Evolutionary conservation across 208 protist species (phyloP).

Genomic region (Crithidia brevicula): DNA sequence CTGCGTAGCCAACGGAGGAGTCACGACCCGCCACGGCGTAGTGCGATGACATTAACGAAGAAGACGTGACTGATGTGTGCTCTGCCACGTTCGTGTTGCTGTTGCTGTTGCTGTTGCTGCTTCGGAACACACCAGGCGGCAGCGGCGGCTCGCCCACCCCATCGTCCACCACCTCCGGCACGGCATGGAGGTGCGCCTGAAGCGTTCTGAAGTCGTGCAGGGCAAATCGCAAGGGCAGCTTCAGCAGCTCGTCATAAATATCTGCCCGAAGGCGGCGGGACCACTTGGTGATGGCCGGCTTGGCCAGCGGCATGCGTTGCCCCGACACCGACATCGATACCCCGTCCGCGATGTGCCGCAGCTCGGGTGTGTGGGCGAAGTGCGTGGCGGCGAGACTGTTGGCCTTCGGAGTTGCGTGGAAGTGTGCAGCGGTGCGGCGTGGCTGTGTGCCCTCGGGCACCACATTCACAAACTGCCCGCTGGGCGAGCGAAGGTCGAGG

Average conservation of each 20-base stretch:
- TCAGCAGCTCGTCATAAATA: conserved; percentile 89
- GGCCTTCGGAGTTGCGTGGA: conserved; percentile 40
- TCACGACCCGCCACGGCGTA: conserved; percentile 55
- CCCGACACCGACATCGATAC: conserved; percentile 25
- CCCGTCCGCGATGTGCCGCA: conserved; percentile 31
- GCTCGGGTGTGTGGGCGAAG: conserved; percentile 26
- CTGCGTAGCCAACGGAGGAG: conserved; percentile 71
- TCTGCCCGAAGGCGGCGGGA: conserved; percentile 65
- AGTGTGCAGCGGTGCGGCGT: conserved; percentile 35
- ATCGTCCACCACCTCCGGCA: not conserved
- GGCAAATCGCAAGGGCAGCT: conserved; percentile 81
- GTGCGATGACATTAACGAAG: conserved; percentile 17
- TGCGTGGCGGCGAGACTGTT: conserved; percentile 33
- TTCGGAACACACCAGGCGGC: conserved; percentile 30
- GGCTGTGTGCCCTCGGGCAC: conserved; percentile 52
- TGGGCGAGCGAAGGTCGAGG: conserved; percentile 51
- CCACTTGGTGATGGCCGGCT: conserved; percentile 50
- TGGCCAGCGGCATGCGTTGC: conserved; percentile 28
- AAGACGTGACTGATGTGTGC: not conserved
- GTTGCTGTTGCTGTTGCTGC: not conserved
- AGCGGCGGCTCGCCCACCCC: conserved; percentile 5
- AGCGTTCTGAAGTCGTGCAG: conserved; percentile 78
- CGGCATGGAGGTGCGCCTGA: conserved; percentile 39
- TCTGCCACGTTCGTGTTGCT: not conserved
- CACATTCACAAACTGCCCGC: conserved; percentile 81